Conservation (phyloP, 2,329 filamentous ascomycete species). For the Claviceps maximensis region DNA sequence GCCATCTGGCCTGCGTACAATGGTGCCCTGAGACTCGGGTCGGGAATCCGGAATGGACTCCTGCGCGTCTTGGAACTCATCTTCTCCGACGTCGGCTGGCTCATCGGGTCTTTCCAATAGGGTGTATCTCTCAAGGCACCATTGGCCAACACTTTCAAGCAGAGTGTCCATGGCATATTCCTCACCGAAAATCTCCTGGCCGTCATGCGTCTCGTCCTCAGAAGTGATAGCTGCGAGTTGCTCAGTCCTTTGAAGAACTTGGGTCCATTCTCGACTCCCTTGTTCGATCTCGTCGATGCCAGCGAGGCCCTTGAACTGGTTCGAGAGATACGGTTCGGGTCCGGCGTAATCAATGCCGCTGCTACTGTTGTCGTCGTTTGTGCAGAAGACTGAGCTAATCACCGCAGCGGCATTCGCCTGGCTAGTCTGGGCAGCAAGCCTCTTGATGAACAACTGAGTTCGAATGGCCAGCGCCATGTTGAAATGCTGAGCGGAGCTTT, state of each 20-base stretch:
- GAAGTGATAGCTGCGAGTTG: background rate
- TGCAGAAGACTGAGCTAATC: constrained; percentile 20
- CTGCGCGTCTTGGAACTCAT: background rate
- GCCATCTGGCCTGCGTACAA: background rate
- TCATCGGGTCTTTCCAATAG: constrained; percentile 1
- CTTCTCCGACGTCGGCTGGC: background rate
- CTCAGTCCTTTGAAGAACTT: background rate
- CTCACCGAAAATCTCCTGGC: constrained; percentile 7
- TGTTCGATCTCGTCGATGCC: background rate
- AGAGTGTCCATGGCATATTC: constrained; percentile 10
- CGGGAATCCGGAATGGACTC: background rate
- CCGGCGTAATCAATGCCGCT: background rate
- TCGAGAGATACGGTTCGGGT: constrained; percentile 7
- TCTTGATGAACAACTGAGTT: constrained; percentile 21
- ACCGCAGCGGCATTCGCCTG: constrained; percentile 9
- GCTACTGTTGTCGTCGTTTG: background rate
- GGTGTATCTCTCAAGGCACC: constrained; percentile 10
- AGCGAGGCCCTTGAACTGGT: constrained; percentile 16
- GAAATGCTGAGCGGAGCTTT: constrained; percentile 7
- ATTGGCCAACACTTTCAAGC: constrained; percentile 9
- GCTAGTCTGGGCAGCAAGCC: constrained; percentile 7
- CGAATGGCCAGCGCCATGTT: constrained; percentile 23
- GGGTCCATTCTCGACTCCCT: background rate
- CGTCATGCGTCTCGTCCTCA: constrained; percentile 5
- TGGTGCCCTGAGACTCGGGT: background rate